Evolutionary conservation across 2,329 filamentous ascomycete genomes (phyloP).

Genomic region (Ceratocystis papillata): DNA sequence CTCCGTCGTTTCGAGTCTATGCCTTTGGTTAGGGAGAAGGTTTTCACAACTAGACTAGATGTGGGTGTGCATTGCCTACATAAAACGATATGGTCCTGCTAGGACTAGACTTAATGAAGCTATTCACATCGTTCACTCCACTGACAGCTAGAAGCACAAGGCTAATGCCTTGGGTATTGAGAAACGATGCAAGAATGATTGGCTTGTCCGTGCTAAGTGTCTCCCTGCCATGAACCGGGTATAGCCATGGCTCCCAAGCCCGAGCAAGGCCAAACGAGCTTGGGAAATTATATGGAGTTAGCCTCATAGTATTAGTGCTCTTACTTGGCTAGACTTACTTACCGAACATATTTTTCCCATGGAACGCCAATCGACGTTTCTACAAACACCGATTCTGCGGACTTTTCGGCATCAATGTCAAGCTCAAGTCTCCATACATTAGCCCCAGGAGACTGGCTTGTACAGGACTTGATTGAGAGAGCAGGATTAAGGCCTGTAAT

Average conservation of each 20-base stretch:
- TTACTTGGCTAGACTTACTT: slow-evolving; percentile 34
- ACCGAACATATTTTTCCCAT: slow-evolving; percentile 40
- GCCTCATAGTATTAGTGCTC: background rate
- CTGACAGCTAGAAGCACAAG: slow-evolving; percentile 70
- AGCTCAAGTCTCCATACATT: slow-evolving; percentile 58
- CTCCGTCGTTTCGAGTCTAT: slow-evolving; percentile 56
- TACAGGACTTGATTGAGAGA: slow-evolving; percentile 43
- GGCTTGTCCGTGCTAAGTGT: slow-evolving; percentile 63
- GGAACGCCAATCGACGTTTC: slow-evolving; percentile 52
- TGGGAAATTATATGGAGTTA: background rate
- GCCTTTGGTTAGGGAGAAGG: slow-evolving; percentile 23
- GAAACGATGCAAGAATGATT: slow-evolving; percentile 65
- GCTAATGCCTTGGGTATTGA: slow-evolving; percentile 59
- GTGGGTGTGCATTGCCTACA: slow-evolving; percentile 35
- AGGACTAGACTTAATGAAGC: slow-evolving; percentile 54
- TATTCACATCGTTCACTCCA: slow-evolving; percentile 58
- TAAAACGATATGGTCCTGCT: slow-evolving; percentile 58
- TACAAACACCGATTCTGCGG: slow-evolving; percentile 47
- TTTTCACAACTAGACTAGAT: background rate
- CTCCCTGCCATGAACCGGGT: slow-evolving; percentile 67
- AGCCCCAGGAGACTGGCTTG: slow-evolving; percentile 58
- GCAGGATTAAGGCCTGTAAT: slow-evolving; percentile 48
- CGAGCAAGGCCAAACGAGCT: slow-evolving; percentile 77
- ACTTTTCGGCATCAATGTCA: slow-evolving; percentile 45
- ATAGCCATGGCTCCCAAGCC: slow-evolving; percentile 73